These are phyloP conservation scores for Diaporthe eres DNA, from an alignment of 2,329 filamentous ascomycete genomes.

Conservation along the genomic window DNA sequence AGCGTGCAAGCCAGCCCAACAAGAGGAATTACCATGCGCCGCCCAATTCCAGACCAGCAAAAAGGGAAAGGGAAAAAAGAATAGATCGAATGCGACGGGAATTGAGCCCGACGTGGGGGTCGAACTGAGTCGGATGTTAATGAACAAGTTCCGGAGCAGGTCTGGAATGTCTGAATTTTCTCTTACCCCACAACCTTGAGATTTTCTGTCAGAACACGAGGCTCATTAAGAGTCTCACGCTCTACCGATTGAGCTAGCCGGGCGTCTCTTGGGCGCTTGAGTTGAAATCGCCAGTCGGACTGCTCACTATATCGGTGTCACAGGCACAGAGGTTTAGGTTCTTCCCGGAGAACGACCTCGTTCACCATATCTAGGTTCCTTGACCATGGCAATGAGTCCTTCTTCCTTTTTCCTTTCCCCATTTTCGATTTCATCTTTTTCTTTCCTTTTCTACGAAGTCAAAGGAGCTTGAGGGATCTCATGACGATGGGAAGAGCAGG, in stretches of 20 bases:
- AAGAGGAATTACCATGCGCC: background rate
- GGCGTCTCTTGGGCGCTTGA: slow-evolving; percentile 50
- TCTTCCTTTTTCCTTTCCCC: background rate
- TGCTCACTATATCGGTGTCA: background rate
- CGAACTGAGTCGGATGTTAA: slow-evolving; percentile 41
- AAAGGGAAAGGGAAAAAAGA: slow-evolving; percentile 17
- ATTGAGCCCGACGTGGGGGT: slow-evolving; percentile 48
- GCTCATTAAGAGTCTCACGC: slow-evolving; percentile 76
- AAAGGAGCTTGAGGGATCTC: too few species aligned
- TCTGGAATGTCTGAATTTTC: slow-evolving; percentile 10
- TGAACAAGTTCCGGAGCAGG: background rate
- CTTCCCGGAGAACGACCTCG: background rate
- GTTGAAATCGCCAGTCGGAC: background rate
- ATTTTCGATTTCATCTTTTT: too few species aligned
- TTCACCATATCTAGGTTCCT: background rate
- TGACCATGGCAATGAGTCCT: background rate
- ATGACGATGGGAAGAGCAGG: too few species aligned
- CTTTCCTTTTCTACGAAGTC: background rate
- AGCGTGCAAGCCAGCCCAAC: background rate
- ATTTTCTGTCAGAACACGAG: slow-evolving; percentile 27
- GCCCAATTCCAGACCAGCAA: background rate
- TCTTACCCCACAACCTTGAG: slow-evolving; percentile 38
- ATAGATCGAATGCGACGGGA: slow-evolving; percentile 41
- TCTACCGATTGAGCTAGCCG: slow-evolving; percentile 80
- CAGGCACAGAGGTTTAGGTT: background rate